These are phyloP conservation scores for Austroboletus festivus DNA, from an alignment of 768 basidiomycete genomes.

Conservation along the genomic window DNA sequence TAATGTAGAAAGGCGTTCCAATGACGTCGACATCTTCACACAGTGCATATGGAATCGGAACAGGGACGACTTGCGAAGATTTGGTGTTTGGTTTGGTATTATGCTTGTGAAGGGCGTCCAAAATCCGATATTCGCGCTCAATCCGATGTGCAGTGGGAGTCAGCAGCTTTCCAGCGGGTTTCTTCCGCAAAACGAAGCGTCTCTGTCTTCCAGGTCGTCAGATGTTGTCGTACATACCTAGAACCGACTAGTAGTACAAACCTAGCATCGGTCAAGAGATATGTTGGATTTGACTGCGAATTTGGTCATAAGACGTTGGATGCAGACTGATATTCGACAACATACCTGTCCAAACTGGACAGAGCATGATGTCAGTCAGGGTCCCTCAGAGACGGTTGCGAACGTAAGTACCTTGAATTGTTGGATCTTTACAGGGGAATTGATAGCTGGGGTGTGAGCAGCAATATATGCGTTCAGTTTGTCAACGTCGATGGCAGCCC, in stretches of 20 bases:
- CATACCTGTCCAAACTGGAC: slow-evolving; percentile 82
- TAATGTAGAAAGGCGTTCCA: slow-evolving; percentile 92
- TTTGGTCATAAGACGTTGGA: background rate
- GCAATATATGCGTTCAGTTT: slow-evolving; percentile 66
- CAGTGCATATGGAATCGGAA: slow-evolving; percentile 79
- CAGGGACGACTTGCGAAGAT: slow-evolving; percentile 60
- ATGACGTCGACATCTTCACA: slow-evolving; percentile 77
- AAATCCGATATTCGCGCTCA: slow-evolving; percentile 86
- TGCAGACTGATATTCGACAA: background rate
- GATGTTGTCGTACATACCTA: too few relatives aligned
- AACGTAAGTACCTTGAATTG: slow-evolving; percentile 89
- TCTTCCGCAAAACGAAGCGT: slow-evolving; percentile 87
- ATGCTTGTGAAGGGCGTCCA: slow-evolving; percentile 72
- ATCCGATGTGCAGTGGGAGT: slow-evolving; percentile 93
- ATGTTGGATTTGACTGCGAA: slow-evolving; percentile 89
- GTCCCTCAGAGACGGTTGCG: background rate
- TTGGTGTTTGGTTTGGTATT: slow-evolving; percentile 55
- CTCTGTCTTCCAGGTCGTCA: slow-evolving; percentile 36
- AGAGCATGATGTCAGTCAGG: slow-evolving; percentile 1
- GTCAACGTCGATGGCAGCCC: slow-evolving; percentile 63
- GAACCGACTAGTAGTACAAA: slow-evolving; percentile 31
- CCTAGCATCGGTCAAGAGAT: slow-evolving; percentile 81
- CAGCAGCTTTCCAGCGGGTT: slow-evolving; percentile 83
- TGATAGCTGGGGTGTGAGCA: slow-evolving; percentile 50
- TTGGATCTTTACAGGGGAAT: slow-evolving; percentile 70